A percentile compares a stretch with the other conserved stretches of the same genome.
Conservation (phyloP, 768 basidiomycete species). For the Russula virescens region DNA sequence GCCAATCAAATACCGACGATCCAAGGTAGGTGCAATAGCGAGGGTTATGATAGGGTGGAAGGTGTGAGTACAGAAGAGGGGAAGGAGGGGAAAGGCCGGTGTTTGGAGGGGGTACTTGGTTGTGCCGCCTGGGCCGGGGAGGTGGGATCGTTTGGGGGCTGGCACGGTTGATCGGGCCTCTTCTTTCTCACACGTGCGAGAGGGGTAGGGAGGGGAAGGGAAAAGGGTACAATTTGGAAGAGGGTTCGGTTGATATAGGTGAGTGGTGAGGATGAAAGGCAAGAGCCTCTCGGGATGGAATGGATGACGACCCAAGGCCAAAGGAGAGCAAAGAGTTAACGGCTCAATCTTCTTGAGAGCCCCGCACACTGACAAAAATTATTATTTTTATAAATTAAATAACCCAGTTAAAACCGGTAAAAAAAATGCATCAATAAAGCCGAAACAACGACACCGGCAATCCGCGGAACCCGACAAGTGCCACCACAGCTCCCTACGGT, state of each 20-base stretch:
- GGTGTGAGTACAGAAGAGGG: background rate
- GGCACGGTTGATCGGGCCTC: background rate
- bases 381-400: background rate
- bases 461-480: background rate
- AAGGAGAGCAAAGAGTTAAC: constrained; percentile 1
- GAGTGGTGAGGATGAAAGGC: constrained; percentile 10
- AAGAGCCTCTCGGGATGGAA: background rate
- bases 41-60: background rate
- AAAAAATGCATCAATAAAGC: background rate
- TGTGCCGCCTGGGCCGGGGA: constrained; percentile 3
- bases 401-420: background rate
- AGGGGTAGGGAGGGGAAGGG: background rate
- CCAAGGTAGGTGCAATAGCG: background rate
- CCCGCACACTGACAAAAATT: background rate
- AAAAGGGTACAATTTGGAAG: background rate
- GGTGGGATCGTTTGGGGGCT: background rate
- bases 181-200: background rate
- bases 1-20: background rate
- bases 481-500: background rate
- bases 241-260: background rate
- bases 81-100: background rate
- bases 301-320: constrained; percentile 10
- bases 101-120: background rate
- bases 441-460: background rate
- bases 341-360: background rate